Base-by-base conservation (phyloP, 306 rosid genomes). In the Sesbania bispinosa region DNA sequence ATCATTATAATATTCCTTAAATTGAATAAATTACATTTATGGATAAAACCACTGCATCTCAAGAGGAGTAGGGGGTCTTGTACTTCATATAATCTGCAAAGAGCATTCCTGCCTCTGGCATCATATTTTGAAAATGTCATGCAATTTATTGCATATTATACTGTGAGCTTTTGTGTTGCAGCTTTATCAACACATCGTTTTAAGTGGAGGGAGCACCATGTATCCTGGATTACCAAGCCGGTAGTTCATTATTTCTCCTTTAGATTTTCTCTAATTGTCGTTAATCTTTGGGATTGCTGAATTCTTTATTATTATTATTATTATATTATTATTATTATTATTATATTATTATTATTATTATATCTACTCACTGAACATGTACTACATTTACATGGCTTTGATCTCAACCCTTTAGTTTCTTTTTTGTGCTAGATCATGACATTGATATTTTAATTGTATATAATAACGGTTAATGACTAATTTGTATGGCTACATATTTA, bases 171-270 rank as follows among this genome's bases (percentile, higher is more conserved):
- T 71, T 77, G 15, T 71, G 65, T 80, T 83, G 85, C 93, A 95
- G 99, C 92, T 95, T 77, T 95, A 95, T 84, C 99, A 95, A 80
- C 99, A 95, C 80, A 95, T 95, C 54, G 99, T 95, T 77, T 81
- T 95, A 79, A 95, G 99, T 79, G 97, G 99, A 79, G 99, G 99
- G 70, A 95, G 99, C 88, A 95, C 99, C 51, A 95, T 95, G 99
- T 95, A 91, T 86, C 99, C 99, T 55, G 99, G 99, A 82, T 79
- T 95, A 80, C 97, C 99, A 41, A 95, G 99, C 87, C 88, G 99
- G 99, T 94, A 88, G 57, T 79, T 65, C 74, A 10, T 67, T 75
- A 45, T 63, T 83, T 62, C 75, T 75, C 76, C 64, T 64, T 73
- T 29, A 62, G 80, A 50, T 62, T 38, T 54, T 76, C 69, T 66